phyloP scores from a whole-genome alignment of 371 early-diverging fungal genomes.

The Rhizopus arrhizus region DNA sequence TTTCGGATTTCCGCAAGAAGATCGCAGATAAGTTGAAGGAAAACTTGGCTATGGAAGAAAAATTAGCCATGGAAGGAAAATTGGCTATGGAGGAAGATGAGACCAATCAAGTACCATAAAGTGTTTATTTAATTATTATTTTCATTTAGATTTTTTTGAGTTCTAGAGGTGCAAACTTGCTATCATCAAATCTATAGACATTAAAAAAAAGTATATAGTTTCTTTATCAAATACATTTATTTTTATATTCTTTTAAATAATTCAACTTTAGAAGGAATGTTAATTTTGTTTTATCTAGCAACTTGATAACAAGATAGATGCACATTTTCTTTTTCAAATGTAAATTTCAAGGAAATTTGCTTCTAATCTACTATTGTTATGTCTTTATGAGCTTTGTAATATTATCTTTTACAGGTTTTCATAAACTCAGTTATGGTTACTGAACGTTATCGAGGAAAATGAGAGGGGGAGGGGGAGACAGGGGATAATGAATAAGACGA shows the following conservation, averaged over 20 bases:
- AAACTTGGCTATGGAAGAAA: not conserved
- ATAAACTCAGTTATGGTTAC: too few relatives aligned
- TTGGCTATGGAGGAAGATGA: not conserved
- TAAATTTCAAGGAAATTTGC: conserved; percentile 92
- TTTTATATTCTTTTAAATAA: too few relatives aligned
- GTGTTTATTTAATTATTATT: not conserved
- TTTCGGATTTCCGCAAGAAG: not conserved
- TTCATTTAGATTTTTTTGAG: too few relatives aligned
- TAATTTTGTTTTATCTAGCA: conserved; percentile 85
- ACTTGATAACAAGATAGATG: conserved; percentile 68
- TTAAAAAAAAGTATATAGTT: too few relatives aligned
- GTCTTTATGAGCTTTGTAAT: conserved; percentile 57
- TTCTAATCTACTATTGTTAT: conserved; percentile 64
- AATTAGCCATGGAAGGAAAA: not conserved
- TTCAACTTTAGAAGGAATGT: too few relatives aligned
- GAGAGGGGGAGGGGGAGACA: too few relatives aligned
- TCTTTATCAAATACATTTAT: too few relatives aligned
- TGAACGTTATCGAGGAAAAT: too few relatives aligned
- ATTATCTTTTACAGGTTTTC: too few relatives aligned
- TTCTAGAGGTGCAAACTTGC: too few relatives aligned
- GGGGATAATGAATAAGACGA: too few relatives aligned
- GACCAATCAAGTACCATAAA: not conserved
- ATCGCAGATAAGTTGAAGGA: not conserved
- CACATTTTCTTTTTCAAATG: conserved; percentile 86
- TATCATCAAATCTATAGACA: too few relatives aligned